Percentiles rank a stretch among this genome's conserved stretches.
phyloP scores from a whole-genome alignment of 495 filamentous ascomycete species.

The Xylaria acuta region DNA sequence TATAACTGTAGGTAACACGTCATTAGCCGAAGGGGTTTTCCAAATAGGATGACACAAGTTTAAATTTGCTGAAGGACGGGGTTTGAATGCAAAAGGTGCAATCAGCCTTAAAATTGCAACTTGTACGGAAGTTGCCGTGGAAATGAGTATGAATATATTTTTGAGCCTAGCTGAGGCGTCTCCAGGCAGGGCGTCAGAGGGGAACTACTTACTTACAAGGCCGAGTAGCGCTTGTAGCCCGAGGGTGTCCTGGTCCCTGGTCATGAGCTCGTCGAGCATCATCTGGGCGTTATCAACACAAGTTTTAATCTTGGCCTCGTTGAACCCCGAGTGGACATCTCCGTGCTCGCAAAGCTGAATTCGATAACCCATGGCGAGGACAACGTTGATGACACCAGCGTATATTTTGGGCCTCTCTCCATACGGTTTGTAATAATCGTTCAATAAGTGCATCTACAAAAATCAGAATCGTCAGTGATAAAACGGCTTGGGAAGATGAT shows the following conservation, averaged over 20 bases:
- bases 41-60: not conserved
- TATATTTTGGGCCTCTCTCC: conserved; percentile 32
- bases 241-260: conserved; percentile 39
- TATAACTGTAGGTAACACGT: conserved; percentile 25
- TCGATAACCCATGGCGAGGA: conserved; percentile 39
- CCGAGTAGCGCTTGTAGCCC: conserved; percentile 42
- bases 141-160: not conserved
- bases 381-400: conserved; percentile 41
- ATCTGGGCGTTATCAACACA: conserved; percentile 42
- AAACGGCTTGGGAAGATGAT: not conserved
- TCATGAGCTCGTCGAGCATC: conserved; percentile 41
- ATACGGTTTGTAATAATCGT: conserved; percentile 34
- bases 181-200: not conserved
- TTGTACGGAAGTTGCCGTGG: not conserved
- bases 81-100: not conserved
- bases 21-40: not conserved
- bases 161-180: not conserved
- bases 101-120: not conserved
- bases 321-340: conserved; percentile 29
- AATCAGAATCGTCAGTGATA: not conserved
- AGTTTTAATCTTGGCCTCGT: conserved; percentile 31
- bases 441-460: conserved; percentile 31
- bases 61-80: not conserved
- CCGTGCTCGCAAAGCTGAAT: conserved; percentile 25
- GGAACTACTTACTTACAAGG: conserved; percentile 36